Conservation (phyloP, 176 grass and related monocot species). For the Aegilops speltoides region DNA sequence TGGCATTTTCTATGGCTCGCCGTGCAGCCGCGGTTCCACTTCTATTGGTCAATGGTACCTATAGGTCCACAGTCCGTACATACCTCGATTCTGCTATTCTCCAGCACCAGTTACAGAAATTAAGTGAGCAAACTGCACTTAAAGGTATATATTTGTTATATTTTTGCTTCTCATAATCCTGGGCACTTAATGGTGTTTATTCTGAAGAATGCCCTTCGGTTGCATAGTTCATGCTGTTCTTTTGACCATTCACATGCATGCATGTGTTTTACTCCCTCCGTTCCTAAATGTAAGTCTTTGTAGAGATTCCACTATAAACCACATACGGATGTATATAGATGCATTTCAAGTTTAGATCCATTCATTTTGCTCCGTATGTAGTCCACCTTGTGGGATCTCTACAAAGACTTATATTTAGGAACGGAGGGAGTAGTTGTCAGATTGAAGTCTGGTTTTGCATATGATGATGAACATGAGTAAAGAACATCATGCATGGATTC, state of each 20-base stretch:
- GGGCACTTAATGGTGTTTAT: neutral
- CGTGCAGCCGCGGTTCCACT: constrained; percentile 89
- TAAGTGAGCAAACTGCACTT: constrained; percentile 58
- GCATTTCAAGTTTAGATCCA: too few relatives aligned
- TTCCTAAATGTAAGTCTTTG: too few relatives aligned
- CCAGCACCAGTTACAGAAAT: constrained; percentile 74
- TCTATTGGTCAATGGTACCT: constrained; percentile 93
- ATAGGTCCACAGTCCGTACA: constrained; percentile 79
- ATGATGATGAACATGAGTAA: too few relatives aligned
- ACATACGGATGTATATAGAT: too few relatives aligned
- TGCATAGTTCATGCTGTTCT: neutral
- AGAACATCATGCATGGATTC: too few relatives aligned
- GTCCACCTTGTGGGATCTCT: too few relatives aligned
- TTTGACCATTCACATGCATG: neutral
- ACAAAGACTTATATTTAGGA: too few relatives aligned
- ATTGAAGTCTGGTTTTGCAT: neutral
- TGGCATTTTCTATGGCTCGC: constrained; percentile 88
- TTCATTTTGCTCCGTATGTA: too few relatives aligned
- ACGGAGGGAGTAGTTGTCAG: too few relatives aligned
- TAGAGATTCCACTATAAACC: too few relatives aligned
- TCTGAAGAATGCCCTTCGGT: constrained; percentile 9
- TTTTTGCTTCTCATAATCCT: constrained; percentile 3
- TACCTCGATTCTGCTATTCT: constrained; percentile 95
- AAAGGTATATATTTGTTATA: constrained; percentile 55
- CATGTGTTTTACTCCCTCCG: too few relatives aligned